Evolutionary conservation across 1,284 basidiomycete species (phyloP).

Genomic region (Papiliotrema laurentii): DNA sequence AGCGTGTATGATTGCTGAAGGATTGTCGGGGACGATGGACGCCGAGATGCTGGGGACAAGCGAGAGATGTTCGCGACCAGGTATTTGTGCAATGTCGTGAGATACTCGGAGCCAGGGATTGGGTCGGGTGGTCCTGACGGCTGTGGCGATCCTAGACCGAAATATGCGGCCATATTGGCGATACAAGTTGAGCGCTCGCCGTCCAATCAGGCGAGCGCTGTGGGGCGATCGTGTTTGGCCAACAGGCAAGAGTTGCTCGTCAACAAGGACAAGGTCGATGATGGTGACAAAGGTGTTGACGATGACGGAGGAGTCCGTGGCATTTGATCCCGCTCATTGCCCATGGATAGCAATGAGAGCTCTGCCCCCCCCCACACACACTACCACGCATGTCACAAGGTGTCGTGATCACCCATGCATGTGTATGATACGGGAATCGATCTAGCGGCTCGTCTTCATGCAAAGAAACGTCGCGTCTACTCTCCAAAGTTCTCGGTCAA

Average conservation of each 20-base stretch:
- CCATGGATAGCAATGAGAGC: background rate
- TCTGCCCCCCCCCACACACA: background rate
- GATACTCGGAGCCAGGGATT: constrained; percentile 33
- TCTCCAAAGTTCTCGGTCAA: constrained; percentile 12
- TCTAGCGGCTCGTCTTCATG: too few relatives aligned
- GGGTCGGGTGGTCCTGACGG: background rate
- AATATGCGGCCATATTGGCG: too few relatives aligned
- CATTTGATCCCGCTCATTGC: too few relatives aligned
- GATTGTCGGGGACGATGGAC: constrained; percentile 15
- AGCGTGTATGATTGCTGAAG: constrained; percentile 44
- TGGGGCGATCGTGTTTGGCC: too few relatives aligned
- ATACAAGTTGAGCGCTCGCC: too few relatives aligned
- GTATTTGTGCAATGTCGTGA: constrained; percentile 43
- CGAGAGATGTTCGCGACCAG: constrained; percentile 37
- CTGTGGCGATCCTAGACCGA: too few relatives aligned
- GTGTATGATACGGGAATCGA: background rate
- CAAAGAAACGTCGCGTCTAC: too few relatives aligned
- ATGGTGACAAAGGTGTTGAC: too few relatives aligned
- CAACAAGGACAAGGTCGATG: background rate
- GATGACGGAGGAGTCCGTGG: too few relatives aligned
- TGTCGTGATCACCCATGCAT: background rate
- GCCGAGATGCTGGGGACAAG: constrained; percentile 25
- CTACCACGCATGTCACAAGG: background rate
- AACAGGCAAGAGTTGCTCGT: background rate
- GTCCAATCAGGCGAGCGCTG: too few relatives aligned